Base-by-base conservation (phyloP, 2,329 filamentous ascomycete species). In the Pyrenophora tritici-repentis region DNA sequence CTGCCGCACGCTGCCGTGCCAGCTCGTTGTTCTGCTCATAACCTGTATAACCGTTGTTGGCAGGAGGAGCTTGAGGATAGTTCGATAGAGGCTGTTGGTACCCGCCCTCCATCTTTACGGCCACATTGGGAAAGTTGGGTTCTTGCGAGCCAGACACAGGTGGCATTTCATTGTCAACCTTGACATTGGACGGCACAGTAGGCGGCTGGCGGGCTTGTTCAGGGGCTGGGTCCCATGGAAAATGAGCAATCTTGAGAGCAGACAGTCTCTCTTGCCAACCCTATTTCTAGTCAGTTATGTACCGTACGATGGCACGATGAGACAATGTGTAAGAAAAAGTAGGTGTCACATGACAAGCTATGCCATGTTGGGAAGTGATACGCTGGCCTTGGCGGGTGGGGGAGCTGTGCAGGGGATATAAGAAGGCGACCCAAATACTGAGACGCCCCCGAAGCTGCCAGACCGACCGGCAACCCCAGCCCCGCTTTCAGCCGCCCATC, bases 241-340 rank as follows among this genome's bases (percentile, higher is more conserved):
- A 97, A 50, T 84, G 80, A 53, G 94, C 94, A 55, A 97, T 88
- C 61, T 88, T 86, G 60, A 95, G 86, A 62, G 86, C 85, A 1
- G 92, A 89, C 31, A 99, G 82, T 76, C 95, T 97, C 66, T 87
- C 82, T 80, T 97, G 92, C 94, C 94, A 99, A 77, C 87, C 90
- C 92, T 97, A 45, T 22, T 31, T 40, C 16, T 45, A 43, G 68
- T 65, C 51, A 62, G 59, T 49, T 49, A 33, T 50, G 31, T 39
- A 50, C 41, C 20, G 20, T 33, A 44, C 45, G 14, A 38, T 55
- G 14, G 24, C 40, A 37, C 31, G 49, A 33, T 38, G 17, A 16
- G 36, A 36, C 45, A 45, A 38, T 44, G 37, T 35, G 29, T 37
- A 18, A 45, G 36, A 50, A 38, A 33, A 61, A 48, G 45, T 51